Evolutionary conservation across 169 alveolate genomes (phyloP), one percentile per base, ranked within the genome.

Genomic region (Plasmodium knowlesi): DNA sequence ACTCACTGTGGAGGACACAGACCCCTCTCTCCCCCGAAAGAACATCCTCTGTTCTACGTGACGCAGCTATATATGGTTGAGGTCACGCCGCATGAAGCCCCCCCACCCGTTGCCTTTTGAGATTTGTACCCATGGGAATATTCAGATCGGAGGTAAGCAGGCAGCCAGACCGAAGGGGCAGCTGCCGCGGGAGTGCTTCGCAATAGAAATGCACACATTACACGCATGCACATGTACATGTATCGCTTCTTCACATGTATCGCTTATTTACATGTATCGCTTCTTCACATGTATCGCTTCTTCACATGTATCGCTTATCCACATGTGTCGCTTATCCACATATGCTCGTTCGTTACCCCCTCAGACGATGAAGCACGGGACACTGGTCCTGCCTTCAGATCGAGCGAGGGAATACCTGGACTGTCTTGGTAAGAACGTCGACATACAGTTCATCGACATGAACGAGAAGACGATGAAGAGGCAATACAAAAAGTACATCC

Each of bases 341-440:
- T 39, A 3, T 81, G 43, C 37, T n/a, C n/a, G n/a, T n/a, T n/a
- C 81, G 50, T n/a, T 14, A 1, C 22, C 34, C 54, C 8, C 57
- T 3, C 10, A 96, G 98, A 95, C 96, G 53, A 98, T 98, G 99
- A 94, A 97, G 89, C 98, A 96, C 83, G 99, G 99, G 94, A 98
- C 99, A 67, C 95, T 98, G 83, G 99, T 98, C 85, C 95, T 98
- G 67, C 99, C 99, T 53, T 96, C 96, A 79, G 99, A 98, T 83
- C 88, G 98, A 39, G 99, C 99, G 10, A 93, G 98, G 43, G 98
- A 96, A 74, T 98, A 97, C 83, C 76, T 98, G 25, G 98, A 97
- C 85, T 95, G 97, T 82, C 95, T 98, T n/a, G 98, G 99, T 41
- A 93, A 97, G 34, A 92, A 96, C 39, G 97, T 97, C 19, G 96